Evolutionary conservation across 257 asterid genomes (phyloP), one percentile per base, ranked within the genome.

Genomic region (Marsdenia floribunda): DNA sequence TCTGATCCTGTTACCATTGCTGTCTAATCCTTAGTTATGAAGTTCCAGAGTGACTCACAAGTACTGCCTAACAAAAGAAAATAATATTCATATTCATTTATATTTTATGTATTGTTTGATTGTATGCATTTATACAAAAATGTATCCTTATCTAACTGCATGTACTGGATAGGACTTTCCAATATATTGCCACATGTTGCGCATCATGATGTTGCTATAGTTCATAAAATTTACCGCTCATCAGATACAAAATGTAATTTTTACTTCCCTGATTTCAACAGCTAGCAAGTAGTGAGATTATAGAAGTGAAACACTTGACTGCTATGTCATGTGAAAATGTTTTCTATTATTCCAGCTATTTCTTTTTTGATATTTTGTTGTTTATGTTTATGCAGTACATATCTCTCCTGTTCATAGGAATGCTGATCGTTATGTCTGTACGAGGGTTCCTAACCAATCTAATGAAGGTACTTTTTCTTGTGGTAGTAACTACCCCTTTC

Each of bases 391-490:
- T 86, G 89, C 93, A 93, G 98, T 93, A 93, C 75, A 85, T 93
- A 72, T 93, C 98, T 57, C 93, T 93, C 75, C 65, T 93, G 83
- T 93, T 93, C 89, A 91, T 93, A 2, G 98, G 98, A 83, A 84
- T 93, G 93, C 84, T 93, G 87, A 90, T 93, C 59, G 96, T 88
- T 73, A 83, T 93, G 75, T 93, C 98, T 29, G 96, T 93, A 26
- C 89, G 98, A 67, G 98, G 98, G 78, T 93, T 93, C 90, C 72
- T 93, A 76, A 73, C 91, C 42, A 93, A 93, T 80, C 80, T 93
- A 88, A 93, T 91, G 98, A 91, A 93, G 95, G 99, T 88, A 85
- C 70, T 38, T 68, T 71, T 70, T 61, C 76, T 21, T 38, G 42
- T 68, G 61, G 52, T 69, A n/a, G 72, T 60, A 29, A 24, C 24